Evolutionary conservation across 192 early-diverging fungal species (phyloP).

Genomic region (Phycomyces nitens): DNA sequence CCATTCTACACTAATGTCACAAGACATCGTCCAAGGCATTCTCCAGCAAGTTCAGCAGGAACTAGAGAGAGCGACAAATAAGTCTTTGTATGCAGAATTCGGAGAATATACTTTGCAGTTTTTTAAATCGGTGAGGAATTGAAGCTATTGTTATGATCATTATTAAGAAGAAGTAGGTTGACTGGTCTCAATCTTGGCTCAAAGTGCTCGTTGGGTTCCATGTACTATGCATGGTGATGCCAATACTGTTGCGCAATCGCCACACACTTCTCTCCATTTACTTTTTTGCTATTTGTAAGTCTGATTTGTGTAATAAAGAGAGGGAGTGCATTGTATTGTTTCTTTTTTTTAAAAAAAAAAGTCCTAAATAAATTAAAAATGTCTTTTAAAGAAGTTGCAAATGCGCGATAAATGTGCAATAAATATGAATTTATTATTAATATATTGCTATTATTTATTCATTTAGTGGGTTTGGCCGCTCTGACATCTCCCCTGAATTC

Average conservation of each 20-base stretch:
- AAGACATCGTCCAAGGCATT: not conserved
- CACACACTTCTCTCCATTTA: constrained; percentile 36
- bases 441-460: not conserved
- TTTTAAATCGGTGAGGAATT: not conserved
- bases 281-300: constrained; percentile 42
- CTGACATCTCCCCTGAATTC: constrained; percentile 45
- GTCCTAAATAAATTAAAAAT: too few relatives aligned
- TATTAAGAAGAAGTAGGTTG: too few relatives aligned
- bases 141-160: too few relatives aligned
- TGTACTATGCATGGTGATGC: constrained; percentile 30
- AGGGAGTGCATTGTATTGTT: too few relatives aligned
- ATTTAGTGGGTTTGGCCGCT: constrained; percentile 40
- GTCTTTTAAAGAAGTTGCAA: too few relatives aligned
- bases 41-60: not conserved
- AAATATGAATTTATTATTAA: too few relatives aligned
- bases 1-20: not conserved
- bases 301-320: too few relatives aligned
- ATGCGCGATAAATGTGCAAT: too few relatives aligned
- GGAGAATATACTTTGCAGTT: not conserved
- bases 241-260: constrained; percentile 38
- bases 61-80: not conserved
- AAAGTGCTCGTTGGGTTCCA: constrained; percentile 38
- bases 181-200: constrained; percentile 52
- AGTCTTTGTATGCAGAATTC: not conserved
- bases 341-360: not conserved